Percentiles rank a stretch among this genome's conserved stretches.
These are phyloP conservation scores for Zygnema cylindricum DNA, from an alignment of 139 green algal genomes.

Conservation along the genomic window DNA sequence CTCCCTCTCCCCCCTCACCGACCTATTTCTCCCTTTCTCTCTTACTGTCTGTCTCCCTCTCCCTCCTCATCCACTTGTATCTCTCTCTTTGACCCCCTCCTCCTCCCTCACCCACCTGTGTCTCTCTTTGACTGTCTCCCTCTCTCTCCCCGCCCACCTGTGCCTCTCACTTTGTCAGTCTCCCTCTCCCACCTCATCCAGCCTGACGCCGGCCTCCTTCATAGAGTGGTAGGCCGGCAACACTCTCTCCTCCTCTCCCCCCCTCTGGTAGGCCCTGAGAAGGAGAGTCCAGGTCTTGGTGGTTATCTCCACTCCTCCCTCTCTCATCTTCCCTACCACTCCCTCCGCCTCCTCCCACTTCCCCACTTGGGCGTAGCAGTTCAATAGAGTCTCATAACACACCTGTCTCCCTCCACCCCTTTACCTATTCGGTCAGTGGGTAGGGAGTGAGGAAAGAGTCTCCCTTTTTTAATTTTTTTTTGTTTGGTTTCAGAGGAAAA, in stretches of 20 bases:
- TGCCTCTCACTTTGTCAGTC: too few species aligned
- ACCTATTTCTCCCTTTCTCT: background rate
- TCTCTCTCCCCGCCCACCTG: background rate
- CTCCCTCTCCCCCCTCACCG: background rate
- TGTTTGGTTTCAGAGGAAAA: too few species aligned
- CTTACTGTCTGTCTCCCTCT: too few species aligned
- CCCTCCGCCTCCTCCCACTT: background rate
- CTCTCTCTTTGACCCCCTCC: too few species aligned
- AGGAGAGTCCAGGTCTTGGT: constrained; percentile 3
- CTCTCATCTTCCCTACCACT: background rate
- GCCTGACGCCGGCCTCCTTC: background rate
- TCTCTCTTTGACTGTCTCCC: too few species aligned
- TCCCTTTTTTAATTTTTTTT: too few species aligned
- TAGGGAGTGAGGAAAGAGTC: too few species aligned
- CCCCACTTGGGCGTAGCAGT: background rate
- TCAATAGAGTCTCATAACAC: constrained; percentile 30
- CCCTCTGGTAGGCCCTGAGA: constrained; percentile 6
- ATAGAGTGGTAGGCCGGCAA: background rate
- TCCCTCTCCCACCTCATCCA: constrained; percentile 6
- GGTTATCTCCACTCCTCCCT: background rate
- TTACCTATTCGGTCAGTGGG: too few species aligned
- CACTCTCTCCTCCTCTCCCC: background rate
- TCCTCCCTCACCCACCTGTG: background rate
- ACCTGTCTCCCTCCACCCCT: too few species aligned
- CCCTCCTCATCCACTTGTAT: constrained; percentile 19